Conservation (phyloP, 305 asterid species). For the Rubia tinctorum region DNA sequence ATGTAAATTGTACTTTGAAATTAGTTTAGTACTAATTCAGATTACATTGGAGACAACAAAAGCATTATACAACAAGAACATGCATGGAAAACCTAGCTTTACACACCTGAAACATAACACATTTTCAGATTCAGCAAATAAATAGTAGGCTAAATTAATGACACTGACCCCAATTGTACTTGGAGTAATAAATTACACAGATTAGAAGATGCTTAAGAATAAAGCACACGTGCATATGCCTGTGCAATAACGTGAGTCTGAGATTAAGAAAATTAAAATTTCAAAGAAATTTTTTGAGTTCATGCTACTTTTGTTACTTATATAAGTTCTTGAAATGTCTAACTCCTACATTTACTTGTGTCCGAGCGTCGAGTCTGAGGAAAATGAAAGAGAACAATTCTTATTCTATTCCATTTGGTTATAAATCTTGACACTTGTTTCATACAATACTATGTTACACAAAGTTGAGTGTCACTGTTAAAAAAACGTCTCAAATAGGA, state of each 20-base stretch:
- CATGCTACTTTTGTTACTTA: neutral
- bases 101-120: conserved; percentile 3
- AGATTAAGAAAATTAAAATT: neutral
- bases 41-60: conserved; percentile 24
- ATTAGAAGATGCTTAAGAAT: conserved; percentile 10
- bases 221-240: conserved; percentile 13
- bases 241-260: conserved; percentile 10
- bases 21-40: neutral
- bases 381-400: no score
- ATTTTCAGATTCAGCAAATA: conserved; percentile 17
- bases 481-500: no score
- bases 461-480: no score
- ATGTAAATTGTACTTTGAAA: neutral
- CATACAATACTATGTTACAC: no score
- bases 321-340: no score
- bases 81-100: conserved; percentile 33
- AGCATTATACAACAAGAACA: conserved; percentile 22
- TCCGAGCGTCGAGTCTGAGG: no score
- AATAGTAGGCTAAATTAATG: conserved; percentile 4
- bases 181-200: conserved; percentile 20
- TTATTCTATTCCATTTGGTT: no score
- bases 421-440: no score
- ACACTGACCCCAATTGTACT: conserved; percentile 53
- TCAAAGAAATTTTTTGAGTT: neutral
- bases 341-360: no score